These are phyloP conservation scores for Corylus americana DNA, from an alignment of 306 rosid species.

Conservation along the genomic window DNA sequence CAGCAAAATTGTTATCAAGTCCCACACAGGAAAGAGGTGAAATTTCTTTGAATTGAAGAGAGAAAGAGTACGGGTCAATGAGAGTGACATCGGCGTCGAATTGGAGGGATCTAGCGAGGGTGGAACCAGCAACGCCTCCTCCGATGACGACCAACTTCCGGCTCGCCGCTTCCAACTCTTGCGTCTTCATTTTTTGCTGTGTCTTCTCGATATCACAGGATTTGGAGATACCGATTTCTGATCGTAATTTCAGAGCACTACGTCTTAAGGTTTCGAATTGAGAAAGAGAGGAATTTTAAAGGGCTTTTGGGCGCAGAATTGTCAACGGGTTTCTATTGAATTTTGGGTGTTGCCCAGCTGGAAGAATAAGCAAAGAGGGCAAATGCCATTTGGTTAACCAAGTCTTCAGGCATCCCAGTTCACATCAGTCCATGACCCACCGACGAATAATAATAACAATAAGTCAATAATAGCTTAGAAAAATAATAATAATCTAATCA, in stretches of 20 bases:
- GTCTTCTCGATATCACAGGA: neutral
- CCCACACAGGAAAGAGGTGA: neutral
- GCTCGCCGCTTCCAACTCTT: slow-evolving; percentile 8
- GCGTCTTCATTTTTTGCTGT: slow-evolving; percentile 20
- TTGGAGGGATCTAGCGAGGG: slow-evolving; percentile 64
- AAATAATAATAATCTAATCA: no score
- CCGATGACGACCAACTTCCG: slow-evolving; percentile 65
- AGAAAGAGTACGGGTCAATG: slow-evolving; percentile 55
- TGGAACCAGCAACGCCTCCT: slow-evolving; percentile 79
- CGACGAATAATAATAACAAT: no score
- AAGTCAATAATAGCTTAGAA: no score
- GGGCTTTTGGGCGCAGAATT: neutral
- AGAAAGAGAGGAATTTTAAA: neutral
- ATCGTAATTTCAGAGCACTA: neutral
- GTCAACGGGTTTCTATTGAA: neutral
- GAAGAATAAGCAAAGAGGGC: no score
- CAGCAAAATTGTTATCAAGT: neutral
- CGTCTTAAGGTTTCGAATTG: neutral
- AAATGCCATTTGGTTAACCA: no score
- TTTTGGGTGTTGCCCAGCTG: no score
- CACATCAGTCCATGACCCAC: no score
- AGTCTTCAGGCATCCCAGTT: no score
- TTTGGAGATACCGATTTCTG: neutral
- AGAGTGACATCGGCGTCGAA: slow-evolving; percentile 58
- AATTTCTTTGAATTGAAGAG: no score